phyloP scores from a whole-genome alignment of 805 yeast species.

The Ogataea wickerhamii region DNA sequence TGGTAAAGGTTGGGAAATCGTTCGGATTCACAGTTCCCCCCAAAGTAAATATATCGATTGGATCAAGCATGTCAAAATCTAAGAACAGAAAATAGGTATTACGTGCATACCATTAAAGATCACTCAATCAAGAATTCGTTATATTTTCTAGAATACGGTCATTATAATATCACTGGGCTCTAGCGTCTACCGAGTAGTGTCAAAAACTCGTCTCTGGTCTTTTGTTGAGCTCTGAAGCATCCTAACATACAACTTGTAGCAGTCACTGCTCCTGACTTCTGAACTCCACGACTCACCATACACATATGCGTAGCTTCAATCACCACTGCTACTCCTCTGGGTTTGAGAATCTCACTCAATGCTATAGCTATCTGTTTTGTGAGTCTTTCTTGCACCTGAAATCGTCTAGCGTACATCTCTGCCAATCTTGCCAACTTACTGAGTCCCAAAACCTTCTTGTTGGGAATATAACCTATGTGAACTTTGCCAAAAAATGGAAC shows the following conservation, averaged over 20 bases:
- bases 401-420: conserved; percentile 92
- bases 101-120: conserved; percentile 5
- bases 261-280: conserved; percentile 90
- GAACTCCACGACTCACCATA: conserved; percentile 97
- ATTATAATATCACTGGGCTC: background rate
- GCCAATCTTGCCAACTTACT: conserved; percentile 93
- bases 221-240: conserved; percentile 87
- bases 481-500: conserved; percentile 98
- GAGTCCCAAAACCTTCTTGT: conserved; percentile 86
- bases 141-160: background rate
- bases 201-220: conserved; percentile 94
- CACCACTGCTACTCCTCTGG: conserved; percentile 97
- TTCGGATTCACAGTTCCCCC: conserved; percentile 96
- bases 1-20: conserved; percentile 91
- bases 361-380: conserved; percentile 99
- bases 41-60: conserved; percentile 92
- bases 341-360: conserved; percentile 81
- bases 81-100: conserved; percentile 9
- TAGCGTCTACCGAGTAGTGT: conserved; percentile 66
- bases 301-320: conserved; percentile 99
- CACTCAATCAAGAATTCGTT: background rate
- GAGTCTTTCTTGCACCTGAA: conserved; percentile 96
- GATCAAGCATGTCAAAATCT: conserved; percentile 56
- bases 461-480: conserved; percentile 97
- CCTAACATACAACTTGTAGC: conserved; percentile 97